Evolutionary conservation across 495 filamentous ascomycete species (phyloP), one percentile per base, ranked within the genome.

Genomic region (Diplogelasinospora grovesii): DNA sequence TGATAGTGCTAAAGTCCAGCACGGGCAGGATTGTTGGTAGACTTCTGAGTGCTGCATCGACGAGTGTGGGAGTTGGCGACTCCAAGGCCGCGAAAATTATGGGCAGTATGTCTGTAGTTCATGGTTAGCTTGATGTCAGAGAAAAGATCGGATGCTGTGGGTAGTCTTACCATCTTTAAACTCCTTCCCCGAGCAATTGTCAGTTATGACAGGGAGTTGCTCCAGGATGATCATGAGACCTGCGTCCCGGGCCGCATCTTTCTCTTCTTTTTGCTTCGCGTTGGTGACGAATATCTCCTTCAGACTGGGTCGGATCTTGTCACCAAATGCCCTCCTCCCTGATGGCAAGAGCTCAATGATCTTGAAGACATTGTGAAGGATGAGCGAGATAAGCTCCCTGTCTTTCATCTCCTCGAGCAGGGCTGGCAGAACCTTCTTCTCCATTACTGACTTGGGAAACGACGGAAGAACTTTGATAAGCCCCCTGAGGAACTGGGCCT

Each of bases 131-230:
- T 27, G 21, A 20, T 24, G 8, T 8, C 11, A 4, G 8, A 33
- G 25, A 25, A 0, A 14, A 40, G 23, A 15, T 32, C 11, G 19
- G 3, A 20, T 34, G 65, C 80, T n/a, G n/a, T n/a, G n/a, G n/a
- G n/a, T n/a, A n/a, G n/a, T n/a, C n/a, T 51, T 57, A 86, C 84
- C 81, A 47, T 94, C 88, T 65, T 95, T 95, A 60, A 97, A 97
- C 43, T 96, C 90, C 49, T 85, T 85, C 0, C 88, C 89, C 3
- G 82, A 79, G 46, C 83, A 93, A 41, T 90, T 92, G 4, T 78
- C 75, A 4, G 84, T 75, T 39, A 93, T 79, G 2, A 81, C 64
- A 3, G 66, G 62, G 49, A 94, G 74, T 45, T 94, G 88, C 44
- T 96, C 86, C 2, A 98, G 66, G 2, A 96, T 61, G 8, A 93